Conservation (phyloP, 2,329 filamentous ascomycete species). For the Pseudocercospora ulei region DNA sequence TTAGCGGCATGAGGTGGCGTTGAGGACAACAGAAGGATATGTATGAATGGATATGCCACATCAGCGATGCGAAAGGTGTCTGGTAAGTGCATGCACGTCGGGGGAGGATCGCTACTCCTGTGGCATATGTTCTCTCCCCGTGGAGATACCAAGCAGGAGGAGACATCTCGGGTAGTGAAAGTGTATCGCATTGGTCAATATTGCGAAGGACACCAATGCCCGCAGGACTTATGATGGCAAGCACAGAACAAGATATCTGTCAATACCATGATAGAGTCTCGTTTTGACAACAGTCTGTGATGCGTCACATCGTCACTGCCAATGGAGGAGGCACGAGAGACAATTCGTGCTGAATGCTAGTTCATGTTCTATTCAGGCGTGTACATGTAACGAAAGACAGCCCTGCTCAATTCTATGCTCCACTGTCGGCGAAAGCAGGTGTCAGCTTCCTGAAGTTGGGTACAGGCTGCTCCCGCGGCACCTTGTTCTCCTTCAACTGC, state of each 20-base stretch:
- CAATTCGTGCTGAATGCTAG: neutral
- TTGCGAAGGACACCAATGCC: too few relatives aligned
- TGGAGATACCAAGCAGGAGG: too few relatives aligned
- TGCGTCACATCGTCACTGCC: neutral
- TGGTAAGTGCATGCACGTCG: too few relatives aligned
- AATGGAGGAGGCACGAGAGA: neutral
- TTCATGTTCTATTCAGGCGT: conserved; percentile 1
- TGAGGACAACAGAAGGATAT: neutral
- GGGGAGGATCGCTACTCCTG: too few relatives aligned
- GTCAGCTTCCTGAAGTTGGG: conserved; percentile 24
- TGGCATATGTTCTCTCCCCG: too few relatives aligned
- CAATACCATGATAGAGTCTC: too few relatives aligned
- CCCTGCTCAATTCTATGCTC: conserved; percentile 1
- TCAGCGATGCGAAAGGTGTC: neutral
- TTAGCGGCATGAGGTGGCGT: conserved; percentile 19
- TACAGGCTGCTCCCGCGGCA: conserved; percentile 31
- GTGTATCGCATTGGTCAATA: too few relatives aligned
- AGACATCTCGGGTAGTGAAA: too few relatives aligned
- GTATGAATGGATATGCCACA: neutral
- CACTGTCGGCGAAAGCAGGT: conserved; percentile 22
- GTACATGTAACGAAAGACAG: conserved; percentile 17
- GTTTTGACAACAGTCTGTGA: too few relatives aligned
- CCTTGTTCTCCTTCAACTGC: conserved; percentile 35
- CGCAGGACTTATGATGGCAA: too few relatives aligned
- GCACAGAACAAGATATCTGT: too few relatives aligned